These are phyloP conservation scores for Arabidopsis lyrata DNA, from an alignment of 441 rosid genomes.

Conservation along the genomic window DNA sequence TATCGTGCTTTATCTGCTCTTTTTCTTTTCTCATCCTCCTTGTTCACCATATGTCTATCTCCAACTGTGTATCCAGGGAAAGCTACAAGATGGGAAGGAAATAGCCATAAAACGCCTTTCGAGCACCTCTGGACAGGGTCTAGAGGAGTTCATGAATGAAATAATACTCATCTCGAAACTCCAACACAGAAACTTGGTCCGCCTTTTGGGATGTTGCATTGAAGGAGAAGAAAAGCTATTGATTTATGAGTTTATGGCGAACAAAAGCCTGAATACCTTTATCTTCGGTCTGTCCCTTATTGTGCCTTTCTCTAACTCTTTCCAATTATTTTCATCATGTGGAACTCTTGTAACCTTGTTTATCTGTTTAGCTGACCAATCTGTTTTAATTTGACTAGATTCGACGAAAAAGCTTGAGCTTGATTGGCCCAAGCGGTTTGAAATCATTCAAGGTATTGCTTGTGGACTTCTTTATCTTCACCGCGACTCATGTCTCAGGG, in stretches of 20 bases:
- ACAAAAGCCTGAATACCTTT: slow-evolving; percentile 53
- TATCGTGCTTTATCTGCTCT: neutral
- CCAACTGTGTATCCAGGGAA: slow-evolving; percentile 17
- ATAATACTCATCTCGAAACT: slow-evolving; percentile 53
- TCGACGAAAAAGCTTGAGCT: slow-evolving; percentile 16
- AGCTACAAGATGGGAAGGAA: slow-evolving; percentile 30
- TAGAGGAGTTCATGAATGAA: slow-evolving; percentile 51
- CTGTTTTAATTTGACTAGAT: neutral
- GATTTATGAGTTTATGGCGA: slow-evolving; percentile 54
- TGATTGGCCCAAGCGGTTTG: slow-evolving; percentile 13
- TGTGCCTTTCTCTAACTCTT: neutral
- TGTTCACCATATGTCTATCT: neutral
- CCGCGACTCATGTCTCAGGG: slow-evolving; percentile 27
- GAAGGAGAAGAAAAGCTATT: slow-evolving; percentile 54
- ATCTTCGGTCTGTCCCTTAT: slow-evolving; percentile 14
- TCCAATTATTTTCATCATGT: neutral
- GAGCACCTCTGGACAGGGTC: slow-evolving; percentile 41
- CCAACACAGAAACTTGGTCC: slow-evolving; percentile 58
- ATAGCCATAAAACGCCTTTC: slow-evolving; percentile 44
- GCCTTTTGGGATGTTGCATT: slow-evolving; percentile 53
- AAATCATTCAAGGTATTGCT: slow-evolving; percentile 33
- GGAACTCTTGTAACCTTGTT: neutral
- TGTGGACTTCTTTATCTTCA: slow-evolving; percentile 37
- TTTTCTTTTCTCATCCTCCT: neutral
- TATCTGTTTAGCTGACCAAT: neutral